Percentiles rank a stretch among this genome's conserved stretches.
Conservation (phyloP, 306 rosid genomes). For the Prunus salicina region DNA sequence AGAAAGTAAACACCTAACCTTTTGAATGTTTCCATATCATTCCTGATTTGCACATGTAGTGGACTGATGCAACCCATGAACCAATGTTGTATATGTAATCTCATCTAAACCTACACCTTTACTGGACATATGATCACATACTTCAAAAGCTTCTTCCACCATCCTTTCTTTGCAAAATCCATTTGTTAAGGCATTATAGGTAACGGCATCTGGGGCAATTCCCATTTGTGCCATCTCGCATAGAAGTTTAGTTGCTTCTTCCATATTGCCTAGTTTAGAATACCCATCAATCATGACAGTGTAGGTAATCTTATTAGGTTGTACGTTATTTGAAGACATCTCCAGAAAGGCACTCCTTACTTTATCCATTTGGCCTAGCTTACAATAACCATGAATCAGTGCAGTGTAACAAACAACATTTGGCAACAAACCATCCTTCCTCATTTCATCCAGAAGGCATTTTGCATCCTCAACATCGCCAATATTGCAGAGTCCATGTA, state of each 20-base stretch:
- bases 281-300: constrained; percentile 54
- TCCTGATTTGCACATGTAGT: neutral
- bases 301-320: neutral
- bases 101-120: neutral
- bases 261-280: constrained; percentile 59
- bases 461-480: constrained; percentile 57
- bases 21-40: neutral
- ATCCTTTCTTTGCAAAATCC: neutral
- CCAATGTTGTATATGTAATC: neutral
- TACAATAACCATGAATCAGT: constrained; percentile 67
- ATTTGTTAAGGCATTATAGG: neutral
- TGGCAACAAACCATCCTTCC: neutral
- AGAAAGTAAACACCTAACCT: neutral
- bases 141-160: constrained; percentile 2
- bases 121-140: neutral
- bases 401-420: constrained; percentile 36
- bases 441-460: constrained; percentile 13
- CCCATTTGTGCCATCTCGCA: neutral
- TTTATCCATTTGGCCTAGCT: constrained; percentile 26
- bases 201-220: neutral
- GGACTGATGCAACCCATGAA: neutral
- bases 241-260: constrained; percentile 42
- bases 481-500: constrained; percentile 63
- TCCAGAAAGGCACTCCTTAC: neutral
- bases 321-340: neutral